Evolutionary conservation across 176 grass and related monocot species (phyloP).

Genomic region (Oryza brachyantha): DNA sequence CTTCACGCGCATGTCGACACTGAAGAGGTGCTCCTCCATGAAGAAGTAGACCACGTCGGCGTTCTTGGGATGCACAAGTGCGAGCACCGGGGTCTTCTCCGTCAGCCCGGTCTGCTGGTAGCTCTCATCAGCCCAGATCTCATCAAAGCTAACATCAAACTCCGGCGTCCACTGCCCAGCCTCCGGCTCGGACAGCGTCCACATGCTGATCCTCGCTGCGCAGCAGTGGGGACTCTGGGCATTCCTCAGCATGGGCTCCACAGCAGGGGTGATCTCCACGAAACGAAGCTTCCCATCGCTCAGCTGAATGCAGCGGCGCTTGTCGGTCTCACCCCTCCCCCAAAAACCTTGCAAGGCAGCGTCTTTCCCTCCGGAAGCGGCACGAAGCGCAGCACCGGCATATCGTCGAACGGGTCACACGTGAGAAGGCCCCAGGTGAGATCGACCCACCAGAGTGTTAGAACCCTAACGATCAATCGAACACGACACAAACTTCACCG

Average conservation of each 20-base stretch:
- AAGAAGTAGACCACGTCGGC: no score
- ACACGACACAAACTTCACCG: no score
- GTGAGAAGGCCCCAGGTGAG: background rate
- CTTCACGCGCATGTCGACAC: no score
- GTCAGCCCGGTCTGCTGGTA: no score
- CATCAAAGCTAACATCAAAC: background rate
- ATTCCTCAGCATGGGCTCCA: no score
- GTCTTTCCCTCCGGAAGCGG: background rate
- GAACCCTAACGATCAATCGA: no score
- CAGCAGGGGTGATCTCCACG: background rate
- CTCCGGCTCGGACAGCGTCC: background rate
- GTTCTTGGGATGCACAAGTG: no score
- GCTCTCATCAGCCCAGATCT: background rate
- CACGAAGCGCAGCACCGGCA: background rate
- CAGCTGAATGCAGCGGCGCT: background rate
- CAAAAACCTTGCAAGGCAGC: no score
- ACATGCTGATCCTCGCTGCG: background rate
- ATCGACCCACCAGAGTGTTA: background rate
- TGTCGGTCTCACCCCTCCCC: no score
- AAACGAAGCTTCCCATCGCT: background rate
- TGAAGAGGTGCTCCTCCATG: no score
- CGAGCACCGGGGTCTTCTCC: no score
- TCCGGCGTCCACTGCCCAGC: background rate
- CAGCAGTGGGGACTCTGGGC: background rate
- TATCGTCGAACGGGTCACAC: background rate